Evolutionary conservation across 306 rosid genomes (phyloP).

Genomic region (Arachis hypogaea): DNA sequence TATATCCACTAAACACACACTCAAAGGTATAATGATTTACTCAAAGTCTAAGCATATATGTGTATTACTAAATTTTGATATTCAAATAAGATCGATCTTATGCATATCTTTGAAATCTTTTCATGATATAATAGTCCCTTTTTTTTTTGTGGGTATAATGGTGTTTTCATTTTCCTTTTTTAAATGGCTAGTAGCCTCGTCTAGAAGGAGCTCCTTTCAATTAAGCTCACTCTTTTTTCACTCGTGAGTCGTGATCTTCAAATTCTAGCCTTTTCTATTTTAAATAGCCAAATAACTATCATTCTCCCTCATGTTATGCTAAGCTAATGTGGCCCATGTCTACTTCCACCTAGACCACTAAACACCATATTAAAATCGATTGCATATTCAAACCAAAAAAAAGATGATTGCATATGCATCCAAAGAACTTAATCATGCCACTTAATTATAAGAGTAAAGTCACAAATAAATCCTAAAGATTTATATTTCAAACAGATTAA

Average conservation of each 20-base stretch:
- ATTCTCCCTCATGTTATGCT: conserved; percentile 27
- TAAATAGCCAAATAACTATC: conserved; percentile 9
- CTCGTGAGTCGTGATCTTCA: background rate
- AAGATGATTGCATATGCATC: background rate
- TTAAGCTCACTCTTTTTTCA: conserved; percentile 1
- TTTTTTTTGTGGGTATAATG: no score
- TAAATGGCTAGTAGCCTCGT: background rate
- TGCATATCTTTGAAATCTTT: background rate
- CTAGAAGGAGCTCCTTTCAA: conserved; percentile 13
- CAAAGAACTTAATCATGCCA: conserved; percentile 1
- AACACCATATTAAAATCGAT: background rate
- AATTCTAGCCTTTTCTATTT: conserved; percentile 6
- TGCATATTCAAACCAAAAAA: background rate
- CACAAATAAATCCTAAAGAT: no score
- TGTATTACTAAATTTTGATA: no score
- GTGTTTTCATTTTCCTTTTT: no score
- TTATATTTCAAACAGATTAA: no score
- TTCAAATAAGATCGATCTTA: background rate
- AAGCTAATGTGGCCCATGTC: background rate
- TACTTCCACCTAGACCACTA: background rate
- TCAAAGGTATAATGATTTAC: no score
- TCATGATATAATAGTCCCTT: no score
- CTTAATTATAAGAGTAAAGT: background rate
- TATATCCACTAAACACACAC: no score
- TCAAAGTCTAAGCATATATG: no score